Conservation (phyloP, 441 rosid species). For the Bocquillonia castaneifolia region DNA sequence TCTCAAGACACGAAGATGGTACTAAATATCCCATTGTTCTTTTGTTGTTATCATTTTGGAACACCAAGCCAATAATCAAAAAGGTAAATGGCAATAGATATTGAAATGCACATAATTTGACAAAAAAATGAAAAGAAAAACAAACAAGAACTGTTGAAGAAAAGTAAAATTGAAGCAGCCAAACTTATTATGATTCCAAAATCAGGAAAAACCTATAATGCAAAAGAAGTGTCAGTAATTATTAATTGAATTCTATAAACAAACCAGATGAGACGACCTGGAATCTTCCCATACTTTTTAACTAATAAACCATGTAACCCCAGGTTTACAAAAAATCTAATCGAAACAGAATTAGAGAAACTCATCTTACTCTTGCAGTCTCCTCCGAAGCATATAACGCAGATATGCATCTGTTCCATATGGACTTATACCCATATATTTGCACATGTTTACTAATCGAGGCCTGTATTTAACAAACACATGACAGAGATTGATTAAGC, state of each 20-base stretch:
- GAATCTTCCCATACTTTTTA: not conserved
- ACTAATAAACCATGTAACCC: not conserved
- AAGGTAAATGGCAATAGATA: not conserved
- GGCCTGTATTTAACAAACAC: slow-evolving; percentile 50
- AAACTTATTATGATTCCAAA: not conserved
- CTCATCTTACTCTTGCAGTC: slow-evolving; percentile 62
- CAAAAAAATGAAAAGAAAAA: too few species aligned
- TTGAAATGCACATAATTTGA: not conserved
- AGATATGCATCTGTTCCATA: slow-evolving; percentile 82
- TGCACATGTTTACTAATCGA: slow-evolving; percentile 78
- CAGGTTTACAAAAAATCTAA: not conserved
- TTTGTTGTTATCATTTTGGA: not conserved
- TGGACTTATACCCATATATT: slow-evolving; percentile 80
- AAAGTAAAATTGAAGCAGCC: not conserved
- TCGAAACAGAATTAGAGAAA: slow-evolving; percentile 12
- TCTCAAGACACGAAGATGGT: not conserved
- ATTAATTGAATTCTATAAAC: too few species aligned
- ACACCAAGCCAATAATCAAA: not conserved
- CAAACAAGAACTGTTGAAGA: not conserved
- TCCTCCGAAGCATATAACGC: slow-evolving; percentile 71
- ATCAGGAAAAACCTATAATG: not conserved
- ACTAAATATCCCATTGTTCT: not conserved
- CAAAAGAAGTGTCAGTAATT: not conserved
- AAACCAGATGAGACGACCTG: not conserved
- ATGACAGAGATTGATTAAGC: slow-evolving; percentile 19